Conservation (phyloP, 2,329 filamentous ascomycete genomes). For the Sphaerulina populicola region DNA sequence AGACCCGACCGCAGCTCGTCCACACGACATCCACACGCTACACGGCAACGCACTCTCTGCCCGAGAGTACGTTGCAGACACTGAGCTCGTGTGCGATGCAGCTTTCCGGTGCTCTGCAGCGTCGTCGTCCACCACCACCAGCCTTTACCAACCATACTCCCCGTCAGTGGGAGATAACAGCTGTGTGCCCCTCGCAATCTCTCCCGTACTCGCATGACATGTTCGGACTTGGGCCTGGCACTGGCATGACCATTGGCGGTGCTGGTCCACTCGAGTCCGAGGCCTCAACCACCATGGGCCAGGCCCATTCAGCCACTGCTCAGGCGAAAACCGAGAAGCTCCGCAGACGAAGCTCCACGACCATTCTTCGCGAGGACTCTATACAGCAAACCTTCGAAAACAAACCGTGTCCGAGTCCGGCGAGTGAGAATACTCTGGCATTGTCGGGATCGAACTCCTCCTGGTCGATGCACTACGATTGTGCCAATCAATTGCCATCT, state of each 20-base stretch:
- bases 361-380: slow-evolving; percentile 25
- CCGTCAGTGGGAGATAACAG: slow-evolving; percentile 27
- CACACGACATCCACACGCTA: slow-evolving; percentile 11
- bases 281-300: slow-evolving; percentile 25
- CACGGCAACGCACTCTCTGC: slow-evolving; percentile 9
- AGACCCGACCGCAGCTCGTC: slow-evolving; percentile 3
- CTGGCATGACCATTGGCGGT: slow-evolving; percentile 21
- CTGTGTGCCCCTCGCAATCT: slow-evolving; percentile 25
- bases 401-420: slow-evolving; percentile 10
- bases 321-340: slow-evolving; percentile 10
- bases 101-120: slow-evolving; percentile 27
- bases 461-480: slow-evolving; percentile 27
- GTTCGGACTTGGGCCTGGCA: slow-evolving; percentile 17
- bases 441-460: slow-evolving; percentile 22
- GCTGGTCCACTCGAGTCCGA: slow-evolving; percentile 20
- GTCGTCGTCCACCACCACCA: slow-evolving; percentile 23
- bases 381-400: slow-evolving; percentile 25
- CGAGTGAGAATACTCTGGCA: slow-evolving; percentile 9
- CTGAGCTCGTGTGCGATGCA: slow-evolving; percentile 30
- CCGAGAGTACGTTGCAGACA: slow-evolving; percentile 9
- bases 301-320: slow-evolving; percentile 22
- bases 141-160: slow-evolving; percentile 33
- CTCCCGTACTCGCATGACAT: slow-evolving; percentile 21
- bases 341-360: slow-evolving; percentile 22
- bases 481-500: slow-evolving; percentile 27